Percentiles rank a stretch among this genome's conserved stretches.
Conservation (phyloP, 768 basidiomycete genomes). For the Mycena crocata region DNA sequence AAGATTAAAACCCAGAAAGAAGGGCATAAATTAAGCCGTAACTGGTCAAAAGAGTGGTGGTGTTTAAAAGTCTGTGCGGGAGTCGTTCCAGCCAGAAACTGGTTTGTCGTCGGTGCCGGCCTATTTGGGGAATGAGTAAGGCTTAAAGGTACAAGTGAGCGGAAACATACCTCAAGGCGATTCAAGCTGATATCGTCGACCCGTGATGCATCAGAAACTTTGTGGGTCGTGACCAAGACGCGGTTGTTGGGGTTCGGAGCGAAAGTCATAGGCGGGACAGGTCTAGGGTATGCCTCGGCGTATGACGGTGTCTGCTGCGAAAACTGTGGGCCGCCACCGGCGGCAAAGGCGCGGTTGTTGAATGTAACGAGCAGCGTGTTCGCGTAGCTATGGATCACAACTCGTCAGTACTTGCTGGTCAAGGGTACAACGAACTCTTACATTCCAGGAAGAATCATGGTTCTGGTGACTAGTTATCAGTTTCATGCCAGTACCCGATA, state of each 20-base stretch:
- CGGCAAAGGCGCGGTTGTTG: conserved; percentile 26
- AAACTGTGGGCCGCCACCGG: not conserved
- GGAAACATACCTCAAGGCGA: conserved; percentile 20
- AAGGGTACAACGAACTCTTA: not conserved
- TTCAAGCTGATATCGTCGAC: conserved; percentile 25
- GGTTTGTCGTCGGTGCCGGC: conserved; percentile 14
- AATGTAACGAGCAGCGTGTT: conserved; percentile 30
- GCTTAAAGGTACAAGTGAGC: not conserved
- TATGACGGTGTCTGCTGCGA: conserved; percentile 15
- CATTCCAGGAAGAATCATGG: conserved; percentile 30
- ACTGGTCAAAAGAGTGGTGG: not conserved
- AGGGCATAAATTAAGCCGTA: conserved; percentile 13
- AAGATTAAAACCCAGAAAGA: not conserved
- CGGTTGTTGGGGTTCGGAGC: conserved; percentile 23
- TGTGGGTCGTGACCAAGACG: conserved; percentile 24
- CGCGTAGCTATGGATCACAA: conserved; percentile 10
- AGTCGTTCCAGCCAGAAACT: conserved; percentile 11
- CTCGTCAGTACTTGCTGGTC: not conserved
- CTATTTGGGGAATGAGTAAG: not conserved
- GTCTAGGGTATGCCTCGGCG: conserved; percentile 18
- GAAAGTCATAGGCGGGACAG: conserved; percentile 24
- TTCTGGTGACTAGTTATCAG: not conserved
- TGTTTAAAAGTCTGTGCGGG: not conserved
- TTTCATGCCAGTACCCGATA: not conserved
- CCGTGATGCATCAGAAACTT: conserved; percentile 10